Conservation (phyloP, 2,329 filamentous ascomycete genomes). For the Hymenoscyphus repandus region DNA sequence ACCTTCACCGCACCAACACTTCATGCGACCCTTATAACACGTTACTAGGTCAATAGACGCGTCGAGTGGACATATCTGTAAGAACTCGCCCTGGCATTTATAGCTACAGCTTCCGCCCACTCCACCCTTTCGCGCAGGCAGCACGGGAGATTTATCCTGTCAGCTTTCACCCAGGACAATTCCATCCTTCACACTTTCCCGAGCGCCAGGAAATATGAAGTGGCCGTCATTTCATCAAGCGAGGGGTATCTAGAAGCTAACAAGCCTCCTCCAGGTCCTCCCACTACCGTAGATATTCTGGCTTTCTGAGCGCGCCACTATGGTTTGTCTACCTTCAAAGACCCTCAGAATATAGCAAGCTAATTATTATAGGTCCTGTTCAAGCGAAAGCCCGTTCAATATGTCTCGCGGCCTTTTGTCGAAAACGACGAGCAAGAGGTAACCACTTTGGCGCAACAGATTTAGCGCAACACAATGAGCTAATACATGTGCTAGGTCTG, state of each 20-base stretch:
- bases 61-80: conserved; percentile 26
- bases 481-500: conserved; percentile 62
- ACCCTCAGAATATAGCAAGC: conserved; percentile 4
- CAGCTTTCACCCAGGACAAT: background rate
- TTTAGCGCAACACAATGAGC: conserved; percentile 6
- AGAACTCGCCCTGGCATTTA: conserved; percentile 20
- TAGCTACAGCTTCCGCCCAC: conserved; percentile 4
- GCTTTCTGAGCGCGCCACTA: conserved; percentile 17
- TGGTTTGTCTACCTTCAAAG: conserved; percentile 20
- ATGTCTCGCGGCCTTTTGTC: conserved; percentile 64
- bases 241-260: conserved; percentile 23
- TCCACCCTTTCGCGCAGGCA: background rate
- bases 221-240: background rate
- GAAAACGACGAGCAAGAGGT: conserved; percentile 83
- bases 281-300: conserved; percentile 12
- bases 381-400: conserved; percentile 91
- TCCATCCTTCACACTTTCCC: background rate
- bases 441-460: conserved; percentile 28
- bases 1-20: conserved; percentile 30
- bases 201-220: background rate
- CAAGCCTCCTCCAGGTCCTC: conserved; percentile 19
- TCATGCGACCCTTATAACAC: conserved; percentile 21
- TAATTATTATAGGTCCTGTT: conserved; percentile 68
- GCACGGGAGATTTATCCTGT: background rate
- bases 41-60: conserved; percentile 22